phyloP scores from a whole-genome alignment of 129 eudicot genomes.

The Scalesia atractyloides region DNA sequence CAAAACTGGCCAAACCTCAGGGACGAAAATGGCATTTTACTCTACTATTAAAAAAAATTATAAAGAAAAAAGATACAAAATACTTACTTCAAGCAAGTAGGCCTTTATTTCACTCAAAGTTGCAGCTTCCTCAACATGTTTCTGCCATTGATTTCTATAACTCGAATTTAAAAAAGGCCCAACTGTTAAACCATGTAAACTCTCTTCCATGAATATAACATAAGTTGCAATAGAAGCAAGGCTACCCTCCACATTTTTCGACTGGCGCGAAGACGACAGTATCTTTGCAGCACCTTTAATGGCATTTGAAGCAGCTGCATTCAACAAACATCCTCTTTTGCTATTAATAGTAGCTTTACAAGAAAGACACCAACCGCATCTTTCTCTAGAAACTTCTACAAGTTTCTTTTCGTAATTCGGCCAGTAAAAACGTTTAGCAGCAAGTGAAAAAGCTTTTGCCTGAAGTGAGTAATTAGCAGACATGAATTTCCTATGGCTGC shows the following conservation, averaged over 20 bases:
- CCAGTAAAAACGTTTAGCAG: constrained; percentile 81
- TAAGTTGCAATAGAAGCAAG: constrained; percentile 73
- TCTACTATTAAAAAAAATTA: no score
- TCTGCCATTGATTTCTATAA: constrained; percentile 72
- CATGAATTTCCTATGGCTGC: constrained; percentile 52
- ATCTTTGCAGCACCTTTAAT: constrained; percentile 66
- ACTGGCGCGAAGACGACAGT: constrained; percentile 43
- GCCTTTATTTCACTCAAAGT: constrained; percentile 59
- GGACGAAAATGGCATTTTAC: no score
- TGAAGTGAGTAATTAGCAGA: constrained; percentile 66
- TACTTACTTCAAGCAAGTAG: constrained; percentile 78
- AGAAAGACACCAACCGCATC: constrained; percentile 94
- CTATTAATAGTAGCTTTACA: constrained; percentile 68
- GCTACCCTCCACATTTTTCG: constrained; percentile 62
- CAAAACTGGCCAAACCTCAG: no score
- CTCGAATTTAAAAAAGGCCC: constrained; percentile 60
- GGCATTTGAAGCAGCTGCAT: constrained; percentile 87
- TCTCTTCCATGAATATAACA: constrained; percentile 83
- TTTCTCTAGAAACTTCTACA: constrained; percentile 87
- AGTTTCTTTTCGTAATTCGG: constrained; percentile 89
- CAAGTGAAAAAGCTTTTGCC: constrained; percentile 79
- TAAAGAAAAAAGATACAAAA: no score
- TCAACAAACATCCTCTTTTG: constrained; percentile 87
- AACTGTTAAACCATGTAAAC: constrained; percentile 62
- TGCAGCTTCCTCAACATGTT: constrained; percentile 67